A percentile compares a stretch with the other conserved stretches of the same genome.
phyloP scores from a whole-genome alignment of 148 eudicot genomes.

The Rheum nobile region DNA sequence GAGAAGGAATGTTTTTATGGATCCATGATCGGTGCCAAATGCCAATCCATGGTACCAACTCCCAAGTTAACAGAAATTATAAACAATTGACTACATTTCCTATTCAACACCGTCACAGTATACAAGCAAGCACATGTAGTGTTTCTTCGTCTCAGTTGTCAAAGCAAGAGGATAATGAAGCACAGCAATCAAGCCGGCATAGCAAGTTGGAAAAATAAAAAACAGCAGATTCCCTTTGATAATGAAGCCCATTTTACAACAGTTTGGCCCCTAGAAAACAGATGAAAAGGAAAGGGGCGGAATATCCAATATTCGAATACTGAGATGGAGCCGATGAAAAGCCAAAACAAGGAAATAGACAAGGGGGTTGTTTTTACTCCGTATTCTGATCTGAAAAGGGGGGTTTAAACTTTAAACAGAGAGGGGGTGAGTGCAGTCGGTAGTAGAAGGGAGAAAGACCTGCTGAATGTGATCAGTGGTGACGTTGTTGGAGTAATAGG shows the following conservation, averaged over 20 bases:
- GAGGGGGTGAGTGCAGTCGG: background rate
- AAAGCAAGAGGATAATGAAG: no score
- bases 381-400: background rate
- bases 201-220: no score
- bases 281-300: background rate
- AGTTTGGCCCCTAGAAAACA: background rate
- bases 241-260: no score
- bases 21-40: constrained; percentile 1
- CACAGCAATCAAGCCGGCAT: no score
- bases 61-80: background rate
- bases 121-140: background rate
- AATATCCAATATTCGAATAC: background rate
- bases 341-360: no score
- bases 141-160: no score
- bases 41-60: constrained; percentile 7
- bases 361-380: no score
- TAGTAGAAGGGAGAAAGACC: constrained; percentile 25
- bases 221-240: no score
- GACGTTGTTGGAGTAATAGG: constrained; percentile 86
- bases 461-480: constrained; percentile 95
- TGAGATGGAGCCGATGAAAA: background rate
- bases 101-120: background rate
- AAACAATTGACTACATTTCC: background rate
- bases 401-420: background rate
- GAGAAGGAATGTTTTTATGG: constrained; percentile 5